Evolutionary conservation across 805 yeast species (phyloP).

Genomic region (Kodamaea kaohsiungensis): DNA sequence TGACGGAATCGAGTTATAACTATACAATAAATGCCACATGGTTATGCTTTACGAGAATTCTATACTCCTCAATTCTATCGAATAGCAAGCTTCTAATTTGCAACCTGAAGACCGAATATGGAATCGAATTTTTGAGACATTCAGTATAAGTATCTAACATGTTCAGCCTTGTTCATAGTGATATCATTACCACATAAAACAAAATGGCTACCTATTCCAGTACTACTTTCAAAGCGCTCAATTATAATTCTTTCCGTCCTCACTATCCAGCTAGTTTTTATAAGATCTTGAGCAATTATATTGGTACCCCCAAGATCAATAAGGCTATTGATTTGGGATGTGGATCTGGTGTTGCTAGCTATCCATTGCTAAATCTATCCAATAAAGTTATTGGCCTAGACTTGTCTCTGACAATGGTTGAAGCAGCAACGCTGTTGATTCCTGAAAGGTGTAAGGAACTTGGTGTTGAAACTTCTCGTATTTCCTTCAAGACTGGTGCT

Average conservation of each 20-base stretch:
- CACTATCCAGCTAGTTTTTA: constrained; percentile 43
- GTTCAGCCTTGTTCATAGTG: neutral
- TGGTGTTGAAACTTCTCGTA: constrained; percentile 19
- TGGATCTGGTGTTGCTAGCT: constrained; percentile 55
- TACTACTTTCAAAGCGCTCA: constrained; percentile 32
- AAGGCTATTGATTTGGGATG: constrained; percentile 48
- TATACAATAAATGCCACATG: neutral
- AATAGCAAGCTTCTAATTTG: neutral
- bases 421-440: constrained; percentile 38
- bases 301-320: constrained; percentile 11
- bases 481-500: constrained; percentile 32
- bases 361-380: constrained; percentile 42
- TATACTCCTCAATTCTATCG: neutral
- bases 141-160: neutral
- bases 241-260: constrained; percentile 42
- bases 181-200: neutral
- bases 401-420: constrained; percentile 48
- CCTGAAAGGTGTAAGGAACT: constrained; percentile 11
- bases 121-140: neutral
- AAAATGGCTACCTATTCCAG: constrained; percentile 37
- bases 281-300: constrained; percentile 27
- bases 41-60: neutral
- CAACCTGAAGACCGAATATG: neutral
- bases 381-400: constrained; percentile 47
- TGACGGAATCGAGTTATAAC: neutral